phyloP scores from a whole-genome alignment of 192 early-diverging fungal genomes.

The Gonapodya sp. region DNA sequence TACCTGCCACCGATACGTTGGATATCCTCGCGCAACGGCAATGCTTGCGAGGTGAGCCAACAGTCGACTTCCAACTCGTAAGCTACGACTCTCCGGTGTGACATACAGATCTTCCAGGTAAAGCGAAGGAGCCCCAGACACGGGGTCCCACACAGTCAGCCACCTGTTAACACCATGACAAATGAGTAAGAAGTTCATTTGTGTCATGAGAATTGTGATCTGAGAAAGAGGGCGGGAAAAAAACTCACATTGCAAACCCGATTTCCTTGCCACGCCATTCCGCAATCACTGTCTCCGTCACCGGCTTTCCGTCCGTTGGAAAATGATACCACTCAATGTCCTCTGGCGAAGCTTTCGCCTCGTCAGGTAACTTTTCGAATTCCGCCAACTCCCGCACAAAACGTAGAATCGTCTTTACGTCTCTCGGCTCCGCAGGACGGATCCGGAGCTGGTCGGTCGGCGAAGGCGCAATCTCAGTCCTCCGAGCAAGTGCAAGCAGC shows the following conservation, averaged over 20 bases:
- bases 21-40: background rate
- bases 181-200: too few relatives aligned
- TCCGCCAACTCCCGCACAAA: background rate
- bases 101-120: background rate
- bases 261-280: background rate
- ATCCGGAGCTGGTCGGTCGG: background rate
- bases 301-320: background rate
- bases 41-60: background rate
- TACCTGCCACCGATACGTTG: background rate
- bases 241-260: background rate
- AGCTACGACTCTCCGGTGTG: background rate
- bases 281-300: background rate
- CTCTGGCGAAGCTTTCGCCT: background rate
- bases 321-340: background rate
- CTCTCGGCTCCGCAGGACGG: background rate
- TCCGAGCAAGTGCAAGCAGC: background rate
- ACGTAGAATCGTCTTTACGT: background rate
- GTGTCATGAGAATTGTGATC: background rate
- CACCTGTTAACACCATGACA: background rate
- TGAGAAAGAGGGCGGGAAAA: background rate
- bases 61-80: background rate
- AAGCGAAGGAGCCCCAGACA: background rate
- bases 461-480: background rate
- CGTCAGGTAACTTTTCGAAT: background rate
- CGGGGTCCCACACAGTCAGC: background rate